Base-by-base conservation (phyloP, 2,329 filamentous ascomycete species). In the Colletotrichum siamense region DNA sequence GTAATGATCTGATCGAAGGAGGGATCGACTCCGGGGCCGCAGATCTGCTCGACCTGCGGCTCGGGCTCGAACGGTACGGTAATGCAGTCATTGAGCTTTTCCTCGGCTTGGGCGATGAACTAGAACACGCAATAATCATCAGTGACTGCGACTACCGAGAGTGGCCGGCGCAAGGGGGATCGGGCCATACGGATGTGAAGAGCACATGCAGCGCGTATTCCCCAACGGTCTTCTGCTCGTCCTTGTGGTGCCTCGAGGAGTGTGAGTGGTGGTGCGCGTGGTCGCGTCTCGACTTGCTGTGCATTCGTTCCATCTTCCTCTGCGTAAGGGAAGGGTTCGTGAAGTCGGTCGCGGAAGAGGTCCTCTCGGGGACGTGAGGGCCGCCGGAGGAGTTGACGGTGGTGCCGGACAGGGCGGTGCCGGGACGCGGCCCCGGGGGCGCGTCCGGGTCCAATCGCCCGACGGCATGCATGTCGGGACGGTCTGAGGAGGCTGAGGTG, bases 161-260 rank as follows among this genome's bases (percentile, higher is more conserved):
- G 52, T 49, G 28, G 49, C 52, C 8, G 34, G 24, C 30, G 44
- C 34, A 18, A 57, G 44, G 9, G 71, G 88, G 18, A 15, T 49
- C 13, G 44, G 18, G 71, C 87, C 91, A 85, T 84, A 95, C 94
- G 77, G 96, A 96, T 79, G 97, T 99, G 85, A 99, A 98, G 59
- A 99, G 88, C 80, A 99, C 96, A 85, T 99, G 96, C 77, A 99
- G 88, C 24, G 97, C 97, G 90, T 98, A 99, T 88, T 99, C 97
- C 71, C 96, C 96, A n/a, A 98, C 96, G 0, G 96, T 98, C 85
- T 96, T 98, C 79, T 94, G 92, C 78, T 98, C 95, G 69, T 94
- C 92, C 79, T 91, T 91, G 80, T 91, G 87, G 80, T 93, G 89
- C 71, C 92, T 90, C 67, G 93, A 93, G 44, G 95, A 96, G 81